Conservation (phyloP, 805 yeast genomes). For the Spathaspora passalidarum region DNA sequence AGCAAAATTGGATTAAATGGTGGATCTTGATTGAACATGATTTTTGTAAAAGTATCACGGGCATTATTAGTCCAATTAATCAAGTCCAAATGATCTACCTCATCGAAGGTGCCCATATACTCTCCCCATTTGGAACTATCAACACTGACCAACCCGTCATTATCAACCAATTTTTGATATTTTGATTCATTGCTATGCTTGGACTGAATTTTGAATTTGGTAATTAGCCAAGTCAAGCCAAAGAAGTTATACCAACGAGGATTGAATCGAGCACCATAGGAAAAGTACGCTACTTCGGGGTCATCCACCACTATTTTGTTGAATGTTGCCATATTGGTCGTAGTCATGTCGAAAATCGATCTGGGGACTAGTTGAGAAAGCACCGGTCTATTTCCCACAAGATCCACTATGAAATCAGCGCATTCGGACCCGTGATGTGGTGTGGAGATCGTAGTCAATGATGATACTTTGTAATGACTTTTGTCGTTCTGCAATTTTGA, state of each 20-base stretch:
- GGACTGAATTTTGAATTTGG: constrained; percentile 29
- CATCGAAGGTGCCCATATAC: constrained; percentile 71
- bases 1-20: constrained; percentile 65
- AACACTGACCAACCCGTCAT: constrained; percentile 86
- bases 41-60: constrained; percentile 34
- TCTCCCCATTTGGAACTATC: constrained; percentile 80
- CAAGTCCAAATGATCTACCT: constrained; percentile 82
- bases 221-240: constrained; percentile 59
- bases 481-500: constrained; percentile 41
- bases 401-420: constrained; percentile 62
- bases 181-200: constrained; percentile 4
- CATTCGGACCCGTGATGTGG: constrained; percentile 87
- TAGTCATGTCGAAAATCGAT: constrained; percentile 64
- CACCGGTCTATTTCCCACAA: constrained; percentile 18
- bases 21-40: constrained; percentile 28
- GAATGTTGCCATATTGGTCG: constrained; percentile 49
- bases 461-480: constrained; percentile 54
- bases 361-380: constrained; percentile 21
- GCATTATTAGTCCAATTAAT: constrained; percentile 74
- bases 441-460: constrained; percentile 81
- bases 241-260: constrained; percentile 67
- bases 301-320: constrained; percentile 52
- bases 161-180: constrained; percentile 41
- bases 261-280: constrained; percentile 73
- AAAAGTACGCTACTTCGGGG: constrained; percentile 67